phyloP scores from a whole-genome alignment of 768 basidiomycete species.

The Leccinum aurantiacum region DNA sequence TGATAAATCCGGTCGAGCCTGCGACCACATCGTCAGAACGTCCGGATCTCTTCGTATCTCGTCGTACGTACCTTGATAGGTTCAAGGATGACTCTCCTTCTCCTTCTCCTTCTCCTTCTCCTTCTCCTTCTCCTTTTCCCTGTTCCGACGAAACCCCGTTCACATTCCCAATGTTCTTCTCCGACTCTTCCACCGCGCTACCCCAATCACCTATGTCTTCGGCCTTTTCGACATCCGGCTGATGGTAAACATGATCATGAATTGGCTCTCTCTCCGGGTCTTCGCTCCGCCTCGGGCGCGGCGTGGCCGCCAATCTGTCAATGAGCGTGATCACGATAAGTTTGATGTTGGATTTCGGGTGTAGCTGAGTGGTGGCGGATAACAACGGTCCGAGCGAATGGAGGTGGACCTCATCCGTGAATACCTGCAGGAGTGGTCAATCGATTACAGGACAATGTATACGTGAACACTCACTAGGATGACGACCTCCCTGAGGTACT shows the following conservation, averaged over 20 bases:
- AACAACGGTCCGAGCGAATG: slow-evolving; percentile 96
- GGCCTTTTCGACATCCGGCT: slow-evolving; percentile 17
- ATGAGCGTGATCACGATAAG: slow-evolving; percentile 97
- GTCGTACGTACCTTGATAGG: slow-evolving; percentile 83
- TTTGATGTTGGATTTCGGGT: slow-evolving; percentile 98
- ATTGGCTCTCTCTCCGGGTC: slow-evolving; percentile 51
- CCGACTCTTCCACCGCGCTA: slow-evolving; percentile 10
- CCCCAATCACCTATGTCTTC: slow-evolving; percentile 24
- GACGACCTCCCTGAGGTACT: slow-evolving; percentile 99
- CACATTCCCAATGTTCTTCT: slow-evolving; percentile 8
- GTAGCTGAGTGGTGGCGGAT: slow-evolving; percentile 91
- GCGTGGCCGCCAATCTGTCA: slow-evolving; percentile 39
- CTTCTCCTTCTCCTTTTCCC: too few relatives aligned
- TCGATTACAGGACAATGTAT: background rate
- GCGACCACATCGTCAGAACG: slow-evolving; percentile 11
- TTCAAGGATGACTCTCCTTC: slow-evolving; percentile 44
- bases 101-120: too few relatives aligned
- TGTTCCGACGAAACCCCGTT: slow-evolving; percentile 24
- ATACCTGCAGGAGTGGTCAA: slow-evolving; percentile 57
- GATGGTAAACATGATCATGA: slow-evolving; percentile 47
- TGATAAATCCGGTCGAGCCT: slow-evolving; percentile 96
- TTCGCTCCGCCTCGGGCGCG: too few relatives aligned
- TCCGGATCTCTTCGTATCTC: background rate
- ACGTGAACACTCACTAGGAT: slow-evolving; percentile 68
- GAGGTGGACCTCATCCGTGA: slow-evolving; percentile 97